Conservation (phyloP, 495 filamentous ascomycete species). For the Talaromyces thailandensis region DNA sequence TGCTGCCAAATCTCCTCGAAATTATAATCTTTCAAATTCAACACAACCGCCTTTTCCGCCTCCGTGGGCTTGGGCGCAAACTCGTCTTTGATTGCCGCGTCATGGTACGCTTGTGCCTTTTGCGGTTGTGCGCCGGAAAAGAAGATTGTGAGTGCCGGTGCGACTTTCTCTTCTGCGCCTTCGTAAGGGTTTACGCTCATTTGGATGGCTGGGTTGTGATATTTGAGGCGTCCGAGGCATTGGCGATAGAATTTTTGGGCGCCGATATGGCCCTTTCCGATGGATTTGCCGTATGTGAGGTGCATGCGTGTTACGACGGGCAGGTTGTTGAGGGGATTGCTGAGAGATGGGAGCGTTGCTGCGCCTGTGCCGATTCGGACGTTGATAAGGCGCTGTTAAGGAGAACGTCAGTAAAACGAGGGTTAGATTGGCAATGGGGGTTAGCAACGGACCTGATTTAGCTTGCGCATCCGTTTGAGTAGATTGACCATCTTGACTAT, state of each 20-base stretch:
- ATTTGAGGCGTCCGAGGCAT: slow-evolving; percentile 80
- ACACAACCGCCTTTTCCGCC: slow-evolving; percentile 24
- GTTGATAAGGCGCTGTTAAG: slow-evolving; percentile 49
- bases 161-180: slow-evolving; percentile 35
- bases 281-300: slow-evolving; percentile 63
- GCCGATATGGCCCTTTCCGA: slow-evolving; percentile 56
- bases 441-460: slow-evolving; percentile 61
- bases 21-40: slow-evolving; percentile 28
- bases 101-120: slow-evolving; percentile 16
- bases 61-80: slow-evolving; percentile 24
- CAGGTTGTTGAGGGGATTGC: slow-evolving; percentile 38
- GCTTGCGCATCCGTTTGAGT: slow-evolving; percentile 66
- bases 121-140: slow-evolving; percentile 39
- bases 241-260: slow-evolving; percentile 84
- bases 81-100: slow-evolving; percentile 19
- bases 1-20: slow-evolving; percentile 54
- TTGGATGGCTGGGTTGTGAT: slow-evolving; percentile 76
- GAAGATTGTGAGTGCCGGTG: slow-evolving; percentile 67
- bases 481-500: slow-evolving; percentile 61
- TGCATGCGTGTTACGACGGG: slow-evolving; percentile 67
- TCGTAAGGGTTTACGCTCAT: slow-evolving; percentile 69
- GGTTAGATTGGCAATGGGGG: slow-evolving; percentile 13
- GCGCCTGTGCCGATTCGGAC: slow-evolving; percentile 74
- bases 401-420: slow-evolving; percentile 6
- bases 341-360: slow-evolving; percentile 55